Evolutionary conservation across 2,329 filamentous ascomycete species (phyloP).

Genomic region (Orbilia blumenaviensis): DNA sequence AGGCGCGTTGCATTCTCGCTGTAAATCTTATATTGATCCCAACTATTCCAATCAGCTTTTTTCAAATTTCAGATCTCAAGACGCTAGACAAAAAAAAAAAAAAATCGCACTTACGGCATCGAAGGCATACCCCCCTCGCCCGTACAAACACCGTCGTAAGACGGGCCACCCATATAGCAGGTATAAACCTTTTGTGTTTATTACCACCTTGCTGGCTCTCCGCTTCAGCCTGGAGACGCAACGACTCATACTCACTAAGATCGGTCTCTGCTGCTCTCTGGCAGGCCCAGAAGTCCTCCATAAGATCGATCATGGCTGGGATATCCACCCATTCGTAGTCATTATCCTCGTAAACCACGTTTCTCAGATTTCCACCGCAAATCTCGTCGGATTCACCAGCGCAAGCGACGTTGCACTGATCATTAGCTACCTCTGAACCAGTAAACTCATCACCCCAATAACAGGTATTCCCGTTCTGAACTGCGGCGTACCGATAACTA

Average conservation of each 20-base stretch:
- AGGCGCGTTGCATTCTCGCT: neutral
- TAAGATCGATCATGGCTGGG: neutral
- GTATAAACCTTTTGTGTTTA: conserved; percentile 22
- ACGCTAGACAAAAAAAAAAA: neutral
- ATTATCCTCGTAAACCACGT: conserved; percentile 16
- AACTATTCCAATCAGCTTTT: neutral
- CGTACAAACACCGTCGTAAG: neutral
- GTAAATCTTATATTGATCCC: conserved; percentile 4
- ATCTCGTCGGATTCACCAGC: conserved; percentile 12
- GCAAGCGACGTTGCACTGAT: conserved; percentile 13
- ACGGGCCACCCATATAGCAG: neutral
- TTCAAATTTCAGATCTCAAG: neutral
- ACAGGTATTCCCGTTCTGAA: conserved; percentile 22
- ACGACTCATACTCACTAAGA: conserved; percentile 1
- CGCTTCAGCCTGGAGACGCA: neutral
- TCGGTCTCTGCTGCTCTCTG: neutral
- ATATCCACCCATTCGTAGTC: neutral
- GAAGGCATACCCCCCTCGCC: neutral
- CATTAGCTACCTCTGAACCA: neutral
- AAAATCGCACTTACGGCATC: conserved; percentile 1
- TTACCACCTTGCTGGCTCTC: conserved; percentile 9
- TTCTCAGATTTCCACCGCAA: conserved; percentile 2
- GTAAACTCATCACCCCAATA: conserved; percentile 23
- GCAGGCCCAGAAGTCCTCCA: neutral
- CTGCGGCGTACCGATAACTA: conserved; percentile 16